Evolutionary conservation across 129 eudicot species (phyloP), one percentile per base, ranked within the genome.

Genomic region (Glebionis coronaria): DNA sequence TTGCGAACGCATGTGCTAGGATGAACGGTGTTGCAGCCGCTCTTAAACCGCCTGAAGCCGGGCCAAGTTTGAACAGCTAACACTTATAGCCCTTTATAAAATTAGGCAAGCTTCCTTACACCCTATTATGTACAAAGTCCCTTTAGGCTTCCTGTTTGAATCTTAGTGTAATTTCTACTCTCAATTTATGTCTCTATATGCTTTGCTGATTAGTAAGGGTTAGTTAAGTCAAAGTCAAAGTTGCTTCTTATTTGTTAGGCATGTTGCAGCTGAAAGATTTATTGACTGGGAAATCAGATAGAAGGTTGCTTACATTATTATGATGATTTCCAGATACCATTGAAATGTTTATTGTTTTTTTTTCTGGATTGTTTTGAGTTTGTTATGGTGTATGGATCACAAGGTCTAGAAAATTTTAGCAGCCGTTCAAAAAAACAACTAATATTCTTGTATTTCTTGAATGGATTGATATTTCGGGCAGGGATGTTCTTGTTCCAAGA

Each of bases 1-100:
- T 93, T 79, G 98, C 95, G 0, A 97, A 93, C 69, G 98, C 98
- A 27, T 92, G 98, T 29, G 98, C 97, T 1, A 74, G 97, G 72
- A 93, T 93, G 98, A 86, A 93, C 56, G 97, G 98, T 61, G 87
- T 82, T 14, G 82, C 81, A 50, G 47, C 77, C 54, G 65, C 82
- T 0, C 49, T 57, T 9, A 65, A 66, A 52, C 61, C 58, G 3
- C 63, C 82, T 5, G 89, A 85, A 62, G 67, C 78, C 23, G 78
- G 85, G 44, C 72, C 85, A 10, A 81, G 70, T 76, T 29, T 78
- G 74, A 78, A 83, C 38, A 77, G 83, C 88, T 76, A 84, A 86
- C 81, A 78, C 61, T 69, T 73, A 71, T 57, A 31, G 38, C 38
- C 38, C 38, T 31, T 31, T 31, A 31, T 28, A 71, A 70, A 54